A percentile compares a stretch with the other conserved stretches of the same genome.
Evolutionary conservation across 139 green algal species (phyloP).

Genomic region (Yamagishiella unicocca): DNA sequence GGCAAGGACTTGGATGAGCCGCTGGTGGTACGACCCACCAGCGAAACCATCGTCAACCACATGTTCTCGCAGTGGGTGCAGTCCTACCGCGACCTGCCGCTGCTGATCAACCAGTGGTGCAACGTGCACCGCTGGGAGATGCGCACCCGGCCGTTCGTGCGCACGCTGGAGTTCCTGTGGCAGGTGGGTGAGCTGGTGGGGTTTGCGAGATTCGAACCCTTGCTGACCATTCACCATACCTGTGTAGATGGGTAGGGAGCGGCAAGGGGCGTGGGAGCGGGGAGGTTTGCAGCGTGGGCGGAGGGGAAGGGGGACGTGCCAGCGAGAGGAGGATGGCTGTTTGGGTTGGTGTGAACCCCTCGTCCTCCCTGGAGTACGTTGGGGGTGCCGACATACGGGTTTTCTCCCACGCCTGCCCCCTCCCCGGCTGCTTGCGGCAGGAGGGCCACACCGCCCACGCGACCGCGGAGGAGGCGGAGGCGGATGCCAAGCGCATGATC

Average conservation of each 20-base stretch:
- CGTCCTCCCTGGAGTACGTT: not conserved
- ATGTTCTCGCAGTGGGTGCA: conserved; percentile 94
- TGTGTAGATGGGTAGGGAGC: too few relatives aligned
- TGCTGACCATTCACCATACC: too few relatives aligned
- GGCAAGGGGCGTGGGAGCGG: too few relatives aligned
- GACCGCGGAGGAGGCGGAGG: conserved; percentile 93
- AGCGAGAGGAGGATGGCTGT: not conserved
- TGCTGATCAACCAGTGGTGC: conserved; percentile 98
- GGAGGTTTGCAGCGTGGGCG: not conserved
- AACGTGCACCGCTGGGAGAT: conserved; percentile 99
- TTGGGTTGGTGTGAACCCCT: not conserved
- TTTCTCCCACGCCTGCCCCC: not conserved
- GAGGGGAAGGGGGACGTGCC: not conserved
- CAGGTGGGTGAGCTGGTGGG: conserved; percentile 5
- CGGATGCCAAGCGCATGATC: conserved; percentile 86
- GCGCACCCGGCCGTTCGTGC: conserved; percentile 97
- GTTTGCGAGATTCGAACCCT: too few relatives aligned
- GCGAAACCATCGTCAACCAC: conserved; percentile 99
- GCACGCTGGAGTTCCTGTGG: conserved; percentile 95
- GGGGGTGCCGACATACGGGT: too few relatives aligned
- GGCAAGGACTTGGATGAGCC: conserved; percentile 98
- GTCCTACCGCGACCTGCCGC: conserved; percentile 95
- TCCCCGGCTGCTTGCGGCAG: conserved; percentile 63
- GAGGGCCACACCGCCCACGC: conserved; percentile 99
- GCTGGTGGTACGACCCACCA: conserved; percentile 97